Base-by-base conservation (phyloP, 2,329 filamentous ascomycete genomes). In the Penicillium sp. region DNA sequence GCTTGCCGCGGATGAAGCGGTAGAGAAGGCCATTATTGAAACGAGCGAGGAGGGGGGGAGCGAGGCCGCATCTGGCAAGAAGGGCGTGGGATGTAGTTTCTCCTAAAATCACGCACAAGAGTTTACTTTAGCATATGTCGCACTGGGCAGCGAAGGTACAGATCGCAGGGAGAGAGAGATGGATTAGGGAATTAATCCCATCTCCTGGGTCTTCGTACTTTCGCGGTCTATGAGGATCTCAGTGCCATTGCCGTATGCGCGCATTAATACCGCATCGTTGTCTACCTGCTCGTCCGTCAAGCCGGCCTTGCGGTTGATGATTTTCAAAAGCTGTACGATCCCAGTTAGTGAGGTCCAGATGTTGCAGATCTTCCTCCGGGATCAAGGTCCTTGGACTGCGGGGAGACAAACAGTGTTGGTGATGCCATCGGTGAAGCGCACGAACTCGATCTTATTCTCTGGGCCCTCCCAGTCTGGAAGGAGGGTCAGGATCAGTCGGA, bases 1-100 rank as follows among this genome's bases (percentile, higher is more conserved):
- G 89, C 62, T 83, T 85, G 52, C 95, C 95, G 61, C 86, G 85
- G 64, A 98, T 89, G 78, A 89, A 99, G 66, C 90, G 87, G 80
- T 99, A 99, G 70, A 99, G 84, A 78, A 99, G 91, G 66, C 95
- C 95, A 73, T 99, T 99, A 68, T 92, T 84, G 81, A 99, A 99
- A 64, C 93, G 89, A 54, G 93, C 95, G 58, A 98, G 84, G 52
- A 99, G 83, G 60, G 90, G 82, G 37, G 95, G 95, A 21, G 95
- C 95, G 53, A 99, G 87, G 67, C 88, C 86, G 69, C 92, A 82
- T 65, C 85, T 86, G 78, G 93, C 92, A 61, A 98, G 87, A 56
- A 97, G 83, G 72, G 92, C 92, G 77, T 99, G 95, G 72, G 86
- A 85, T 57, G 75, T 80, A 44, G 83, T 82, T 77, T 88, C 85